These are phyloP conservation scores for Suhomyces anneliseae DNA, from an alignment of 1,139 yeast species.

Conservation along the genomic window DNA sequence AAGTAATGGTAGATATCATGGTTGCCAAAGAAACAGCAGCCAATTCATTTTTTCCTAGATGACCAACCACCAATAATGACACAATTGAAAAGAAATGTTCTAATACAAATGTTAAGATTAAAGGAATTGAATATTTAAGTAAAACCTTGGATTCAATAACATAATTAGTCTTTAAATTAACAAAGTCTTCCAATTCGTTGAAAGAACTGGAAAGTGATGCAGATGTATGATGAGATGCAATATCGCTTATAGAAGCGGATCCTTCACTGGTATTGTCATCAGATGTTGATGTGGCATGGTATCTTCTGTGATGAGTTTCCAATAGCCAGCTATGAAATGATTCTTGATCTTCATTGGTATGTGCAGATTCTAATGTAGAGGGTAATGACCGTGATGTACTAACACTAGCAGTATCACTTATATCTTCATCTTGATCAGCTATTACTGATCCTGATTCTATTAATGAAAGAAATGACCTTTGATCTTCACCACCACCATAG, in stretches of 20 bases:
- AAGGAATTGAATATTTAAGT: constrained; percentile 58
- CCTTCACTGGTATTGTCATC: constrained; percentile 6
- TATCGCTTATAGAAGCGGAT: constrained; percentile 7
- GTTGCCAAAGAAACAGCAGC: constrained; percentile 86
- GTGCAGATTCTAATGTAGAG: constrained; percentile 54
- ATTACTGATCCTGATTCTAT: constrained; percentile 43
- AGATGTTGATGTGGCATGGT: constrained; percentile 25
- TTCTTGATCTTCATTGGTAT: constrained; percentile 53
- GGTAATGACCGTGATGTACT: constrained; percentile 63
- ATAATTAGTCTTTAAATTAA: constrained; percentile 45
- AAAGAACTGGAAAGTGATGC: constrained; percentile 11
- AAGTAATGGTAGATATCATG: constrained; percentile 83
- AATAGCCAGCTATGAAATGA: constrained; percentile 59
- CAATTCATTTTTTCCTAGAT: constrained; percentile 65
- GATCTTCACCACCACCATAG: constrained; percentile 63
- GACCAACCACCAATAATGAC: constrained; percentile 71
- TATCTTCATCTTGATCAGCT: constrained; percentile 41
- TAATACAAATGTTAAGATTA: constrained; percentile 63
- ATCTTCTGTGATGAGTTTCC: constrained; percentile 66
- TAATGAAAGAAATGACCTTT: constrained; percentile 58
- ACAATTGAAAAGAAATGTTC: constrained; percentile 75
- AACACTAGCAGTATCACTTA: constrained; percentile 53
- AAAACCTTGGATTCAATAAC: constrained; percentile 49
- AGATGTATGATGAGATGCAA: constrained; percentile 7
- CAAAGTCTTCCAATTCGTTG: constrained; percentile 37